Conservation (phyloP, 2,329 filamentous ascomycete genomes). For the Fusarium cyanostomum region DNA sequence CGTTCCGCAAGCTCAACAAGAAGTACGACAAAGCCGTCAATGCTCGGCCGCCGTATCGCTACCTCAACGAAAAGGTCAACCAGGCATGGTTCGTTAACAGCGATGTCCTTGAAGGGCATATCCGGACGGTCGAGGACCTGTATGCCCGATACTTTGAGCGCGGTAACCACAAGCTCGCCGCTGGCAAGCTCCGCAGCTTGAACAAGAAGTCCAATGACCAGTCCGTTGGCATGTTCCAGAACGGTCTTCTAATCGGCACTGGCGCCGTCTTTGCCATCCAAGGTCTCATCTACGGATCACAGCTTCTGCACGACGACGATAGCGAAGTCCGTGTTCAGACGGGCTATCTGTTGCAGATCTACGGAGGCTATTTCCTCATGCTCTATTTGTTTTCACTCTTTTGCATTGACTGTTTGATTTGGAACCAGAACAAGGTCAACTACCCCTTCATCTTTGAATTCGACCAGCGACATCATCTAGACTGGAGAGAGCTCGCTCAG, state of each 20-base stretch:
- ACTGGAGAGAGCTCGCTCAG: conserved; percentile 89
- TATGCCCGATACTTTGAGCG: conserved; percentile 95
- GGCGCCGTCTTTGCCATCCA: conserved; percentile 73
- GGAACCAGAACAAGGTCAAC: conserved; percentile 88
- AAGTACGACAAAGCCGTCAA: conserved; percentile 95
- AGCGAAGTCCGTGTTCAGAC: conserved; percentile 61
- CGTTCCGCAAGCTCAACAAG: conserved; percentile 97
- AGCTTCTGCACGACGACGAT: conserved; percentile 63
- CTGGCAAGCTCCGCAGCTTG: conserved; percentile 83
- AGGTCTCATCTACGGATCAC: conserved; percentile 68
- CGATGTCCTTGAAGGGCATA: conserved; percentile 81
- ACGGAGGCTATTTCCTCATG: conserved; percentile 90
- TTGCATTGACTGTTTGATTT: conserved; percentile 83
- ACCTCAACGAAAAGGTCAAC: conserved; percentile 92
- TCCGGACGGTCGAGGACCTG: conserved; percentile 85
- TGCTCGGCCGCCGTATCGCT: conserved; percentile 78
- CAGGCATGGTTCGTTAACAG: conserved; percentile 92
- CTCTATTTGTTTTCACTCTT: conserved; percentile 85
- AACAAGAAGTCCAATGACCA: conserved; percentile 66
- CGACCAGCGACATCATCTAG: conserved; percentile 83
- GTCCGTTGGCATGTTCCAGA: conserved; percentile 67
- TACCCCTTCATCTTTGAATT: conserved; percentile 98
- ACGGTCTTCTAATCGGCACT: conserved; percentile 73
- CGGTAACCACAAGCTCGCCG: conserved; percentile 91
- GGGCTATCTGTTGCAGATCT: conserved; percentile 83